Base-by-base conservation (phyloP, 331 rosid genomes). In the Cucumis variabilis region DNA sequence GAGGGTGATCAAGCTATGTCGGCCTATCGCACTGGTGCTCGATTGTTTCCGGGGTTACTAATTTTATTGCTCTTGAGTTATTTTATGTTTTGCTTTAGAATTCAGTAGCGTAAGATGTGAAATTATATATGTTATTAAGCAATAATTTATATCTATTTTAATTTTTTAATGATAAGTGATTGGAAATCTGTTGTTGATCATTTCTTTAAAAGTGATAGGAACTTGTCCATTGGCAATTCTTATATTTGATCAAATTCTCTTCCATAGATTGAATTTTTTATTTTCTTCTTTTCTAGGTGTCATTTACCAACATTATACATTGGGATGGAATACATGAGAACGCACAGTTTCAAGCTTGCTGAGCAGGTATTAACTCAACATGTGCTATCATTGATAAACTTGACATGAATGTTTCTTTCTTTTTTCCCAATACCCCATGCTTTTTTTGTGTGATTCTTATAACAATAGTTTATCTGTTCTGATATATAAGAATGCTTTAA, bases 1-100 rank as follows among this genome's bases (percentile, higher is more conserved):
- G 99, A 97, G 93, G 99, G 98, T 83, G 99, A 97, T 90, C 99
- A 95, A 89, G 99, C 98, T 33, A 95, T 97, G 99, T 94, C 99
- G 7, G 96, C 95, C 74, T 97, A 97, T 91, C 98, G 98, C 86
- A 97, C 99, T 20, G 99, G 98, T 80, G 99, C 99, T 91, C 96
- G 99, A 88, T 91, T 97, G 90, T 97, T 95, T 92, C 99, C 99
- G 2, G 99, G 99, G 99, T 97, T 91, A 86, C 85, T 82, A 72
- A 48, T 88, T 88, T 27, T 65, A 12, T 44, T 16, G 12, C 73
- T 82, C 85, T 60, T 69, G 12, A 53, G 53, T 83, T 88, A 62
- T 62, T 62, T 63, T 21, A 33, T 46, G 15, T 65, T 68, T n/a
- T 66, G 12, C 48, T 41, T 23, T 23, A 74, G 24, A 74, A 21